Conservation (phyloP, 768 basidiomycete species). For the Cyathus striatus region DNA sequence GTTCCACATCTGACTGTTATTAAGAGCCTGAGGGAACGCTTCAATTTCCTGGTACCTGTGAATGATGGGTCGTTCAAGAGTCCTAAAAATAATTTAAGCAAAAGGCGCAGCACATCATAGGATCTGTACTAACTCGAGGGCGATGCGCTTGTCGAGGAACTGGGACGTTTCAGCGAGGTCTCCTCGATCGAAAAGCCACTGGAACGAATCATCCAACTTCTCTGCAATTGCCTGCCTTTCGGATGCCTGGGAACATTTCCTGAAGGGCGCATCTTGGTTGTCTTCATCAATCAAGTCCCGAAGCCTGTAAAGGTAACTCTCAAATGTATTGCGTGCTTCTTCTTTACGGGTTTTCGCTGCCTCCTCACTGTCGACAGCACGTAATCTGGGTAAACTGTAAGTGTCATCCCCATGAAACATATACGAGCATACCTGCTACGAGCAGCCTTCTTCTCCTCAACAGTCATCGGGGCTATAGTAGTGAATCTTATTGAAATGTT, state of each 20-base stretch:
- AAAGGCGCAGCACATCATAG: constrained; percentile 4
- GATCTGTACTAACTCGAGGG: constrained; percentile 67
- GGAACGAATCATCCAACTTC: constrained; percentile 67
- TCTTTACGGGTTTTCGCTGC: constrained; percentile 71
- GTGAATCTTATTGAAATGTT: constrained; percentile 59
- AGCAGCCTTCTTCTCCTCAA: constrained; percentile 69
- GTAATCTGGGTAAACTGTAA: constrained; percentile 45
- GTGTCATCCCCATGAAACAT: too few species aligned
- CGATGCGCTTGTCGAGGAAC: constrained; percentile 69
- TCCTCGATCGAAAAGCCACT: constrained; percentile 82
- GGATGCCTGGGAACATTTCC: constrained; percentile 70
- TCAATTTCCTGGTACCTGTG: constrained; percentile 88
- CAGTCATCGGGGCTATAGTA: constrained; percentile 70
- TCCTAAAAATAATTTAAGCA: constrained; percentile 31
- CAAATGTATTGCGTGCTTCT: constrained; percentile 87
- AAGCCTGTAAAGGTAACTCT: constrained; percentile 89
- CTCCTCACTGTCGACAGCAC: constrained; percentile 76
- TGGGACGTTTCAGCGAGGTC: constrained; percentile 77
- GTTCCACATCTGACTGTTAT: constrained; percentile 82
- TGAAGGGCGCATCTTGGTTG: constrained; percentile 67
- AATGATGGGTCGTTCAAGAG: constrained; percentile 75
- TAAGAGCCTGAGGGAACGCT: constrained; percentile 77
- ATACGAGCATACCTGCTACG: constrained; percentile 56
- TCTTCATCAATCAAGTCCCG: constrained; percentile 76
- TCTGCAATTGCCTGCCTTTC: constrained; percentile 68